Evolutionary conservation across 2,329 filamentous ascomycete species (phyloP).

Genomic region (Colletotrichum chrysophilum): DNA sequence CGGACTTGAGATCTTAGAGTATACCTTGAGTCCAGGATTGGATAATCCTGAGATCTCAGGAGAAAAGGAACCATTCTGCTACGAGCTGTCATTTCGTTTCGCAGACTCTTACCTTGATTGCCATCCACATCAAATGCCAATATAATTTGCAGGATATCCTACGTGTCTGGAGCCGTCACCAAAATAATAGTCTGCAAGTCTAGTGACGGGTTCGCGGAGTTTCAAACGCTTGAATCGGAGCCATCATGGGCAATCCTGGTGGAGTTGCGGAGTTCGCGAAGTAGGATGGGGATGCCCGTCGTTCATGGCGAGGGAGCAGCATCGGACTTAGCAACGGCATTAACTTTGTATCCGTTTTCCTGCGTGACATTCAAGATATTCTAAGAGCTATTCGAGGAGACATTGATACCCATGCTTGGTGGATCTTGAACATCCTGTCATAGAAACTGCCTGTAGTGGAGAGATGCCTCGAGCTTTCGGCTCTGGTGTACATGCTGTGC

Average conservation of each 20-base stretch:
- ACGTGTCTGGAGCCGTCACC: background rate
- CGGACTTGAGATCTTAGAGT: no score
- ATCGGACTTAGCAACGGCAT: background rate
- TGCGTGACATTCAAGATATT: background rate
- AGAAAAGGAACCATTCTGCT: accelerated
- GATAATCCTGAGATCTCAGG: accelerated
- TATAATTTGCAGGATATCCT: background rate
- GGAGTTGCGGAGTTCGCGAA: background rate
- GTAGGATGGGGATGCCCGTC: background rate
- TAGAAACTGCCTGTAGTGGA: background rate
- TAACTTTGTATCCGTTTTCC: background rate
- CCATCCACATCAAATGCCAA: accelerated
- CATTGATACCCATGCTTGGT: background rate
- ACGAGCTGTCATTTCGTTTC: background rate
- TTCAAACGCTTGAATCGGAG: background rate
- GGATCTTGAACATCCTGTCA: background rate
- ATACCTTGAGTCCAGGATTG: no score
- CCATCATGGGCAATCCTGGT: background rate
- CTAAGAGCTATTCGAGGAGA: background rate
- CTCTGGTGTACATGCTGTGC: background rate
- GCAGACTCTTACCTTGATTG: background rate
- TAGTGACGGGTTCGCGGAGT: background rate
- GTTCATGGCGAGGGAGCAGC: background rate
- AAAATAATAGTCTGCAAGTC: background rate
- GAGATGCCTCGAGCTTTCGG: background rate